phyloP scores from a whole-genome alignment of 2,329 filamentous ascomycete genomes.

The Fusarium drepaniforme region DNA sequence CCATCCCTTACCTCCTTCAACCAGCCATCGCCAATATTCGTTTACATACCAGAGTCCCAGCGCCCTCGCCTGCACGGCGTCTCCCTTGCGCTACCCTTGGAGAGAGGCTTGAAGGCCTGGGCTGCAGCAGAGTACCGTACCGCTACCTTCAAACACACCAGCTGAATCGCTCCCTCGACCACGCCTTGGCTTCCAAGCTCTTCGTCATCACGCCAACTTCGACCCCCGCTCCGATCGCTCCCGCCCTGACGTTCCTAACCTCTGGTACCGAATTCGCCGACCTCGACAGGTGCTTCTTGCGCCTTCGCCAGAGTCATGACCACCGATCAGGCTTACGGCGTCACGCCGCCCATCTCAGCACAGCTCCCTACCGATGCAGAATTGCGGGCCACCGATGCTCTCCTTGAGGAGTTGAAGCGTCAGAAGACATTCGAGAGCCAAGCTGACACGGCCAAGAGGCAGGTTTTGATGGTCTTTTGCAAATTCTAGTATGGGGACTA shows the following conservation, averaged over 20 bases:
- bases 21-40: slow-evolving; percentile 25
- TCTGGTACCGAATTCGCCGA: slow-evolving; percentile 6
- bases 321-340: slow-evolving; percentile 65
- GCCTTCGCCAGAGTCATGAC: slow-evolving; percentile 46
- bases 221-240: not conserved
- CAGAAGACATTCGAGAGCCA: slow-evolving; percentile 93
- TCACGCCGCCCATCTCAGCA: slow-evolving; percentile 87
- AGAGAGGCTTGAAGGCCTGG: slow-evolving; percentile 34
- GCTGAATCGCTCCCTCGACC: slow-evolving; percentile 5
- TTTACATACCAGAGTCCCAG: slow-evolving; percentile 28
- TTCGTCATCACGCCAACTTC: not conserved
- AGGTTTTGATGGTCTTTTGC: slow-evolving; percentile 31
- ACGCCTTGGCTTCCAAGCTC: slow-evolving; percentile 4
- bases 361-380: slow-evolving; percentile 82
- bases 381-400: slow-evolving; percentile 78
- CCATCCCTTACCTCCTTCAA: slow-evolving; percentile 20
- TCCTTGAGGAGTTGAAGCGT: slow-evolving; percentile 85
- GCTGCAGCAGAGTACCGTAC: not conserved
- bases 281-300: slow-evolving; percentile 14
- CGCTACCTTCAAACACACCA: not conserved
- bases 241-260: not conserved
- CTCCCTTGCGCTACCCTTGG: slow-evolving; percentile 40
- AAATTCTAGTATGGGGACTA: slow-evolving; percentile 1
- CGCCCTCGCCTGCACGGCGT: slow-evolving; percentile 24
- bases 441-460: slow-evolving; percentile 88